These are phyloP conservation scores for Euphorbia peplus DNA, from an alignment of 345 rosid species.

Conservation along the genomic window DNA sequence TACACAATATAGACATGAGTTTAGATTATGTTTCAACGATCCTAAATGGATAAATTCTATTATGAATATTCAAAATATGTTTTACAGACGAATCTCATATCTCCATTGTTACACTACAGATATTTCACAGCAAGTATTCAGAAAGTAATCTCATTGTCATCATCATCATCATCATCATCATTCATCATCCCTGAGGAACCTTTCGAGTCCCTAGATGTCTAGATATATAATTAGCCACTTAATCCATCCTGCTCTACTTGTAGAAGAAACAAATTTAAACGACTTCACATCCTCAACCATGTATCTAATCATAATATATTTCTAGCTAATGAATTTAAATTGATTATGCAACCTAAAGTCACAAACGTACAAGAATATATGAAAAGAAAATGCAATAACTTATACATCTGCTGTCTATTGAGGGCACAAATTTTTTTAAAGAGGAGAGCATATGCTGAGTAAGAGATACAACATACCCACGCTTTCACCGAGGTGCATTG, in stretches of 20 bases:
- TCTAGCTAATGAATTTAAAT: no score
- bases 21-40: no score
- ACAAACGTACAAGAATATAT: background rate
- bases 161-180: no score
- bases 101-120: no score
- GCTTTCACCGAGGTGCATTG: conserved; percentile 97
- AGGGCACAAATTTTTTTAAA: background rate
- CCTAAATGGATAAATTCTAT: no score
- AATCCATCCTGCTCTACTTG: background rate
- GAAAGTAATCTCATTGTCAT: background rate
- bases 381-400: background rate
- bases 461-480: conserved; percentile 52
- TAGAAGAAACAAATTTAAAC: background rate
- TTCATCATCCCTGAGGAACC: no score
- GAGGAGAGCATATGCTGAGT: background rate
- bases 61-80: no score
- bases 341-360: background rate
- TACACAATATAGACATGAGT: no score
- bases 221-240: background rate
- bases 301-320: background rate
- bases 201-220: background rate
- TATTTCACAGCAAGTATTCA: no score
- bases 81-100: no score
- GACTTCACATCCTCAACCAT: background rate
- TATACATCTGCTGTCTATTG: background rate